Evolutionary conservation across 164 flowering plant species (phyloP).

Genomic region (Umbilicus rupestris): DNA sequence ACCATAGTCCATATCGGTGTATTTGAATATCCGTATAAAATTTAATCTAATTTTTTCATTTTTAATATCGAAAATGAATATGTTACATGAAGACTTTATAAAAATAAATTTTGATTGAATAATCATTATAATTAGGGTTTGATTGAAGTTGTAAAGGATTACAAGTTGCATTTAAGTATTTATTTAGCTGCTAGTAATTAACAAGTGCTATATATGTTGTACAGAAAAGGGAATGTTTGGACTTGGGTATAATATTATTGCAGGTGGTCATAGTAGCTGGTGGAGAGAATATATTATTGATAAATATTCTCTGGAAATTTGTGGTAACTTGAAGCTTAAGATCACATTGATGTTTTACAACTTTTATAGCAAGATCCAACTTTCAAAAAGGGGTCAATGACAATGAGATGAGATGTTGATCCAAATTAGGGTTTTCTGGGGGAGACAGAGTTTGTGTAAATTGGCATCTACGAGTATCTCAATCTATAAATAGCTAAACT

Average conservation of each 20-base stretch:
- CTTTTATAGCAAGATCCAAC: background rate
- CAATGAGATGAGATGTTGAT: background rate
- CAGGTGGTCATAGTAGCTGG: background rate
- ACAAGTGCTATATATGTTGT: background rate
- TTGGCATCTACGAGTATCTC: background rate
- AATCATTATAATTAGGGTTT: no score
- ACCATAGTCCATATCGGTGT: no score
- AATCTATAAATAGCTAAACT: background rate
- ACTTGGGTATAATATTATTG: background rate
- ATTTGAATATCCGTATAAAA: no score
- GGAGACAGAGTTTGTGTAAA: background rate
- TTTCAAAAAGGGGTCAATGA: background rate
- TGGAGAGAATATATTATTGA: background rate
- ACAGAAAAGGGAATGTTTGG: constrained; percentile 6
- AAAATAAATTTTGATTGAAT: no score
- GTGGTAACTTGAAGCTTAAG: background rate
- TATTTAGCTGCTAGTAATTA: background rate
- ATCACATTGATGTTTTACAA: background rate
- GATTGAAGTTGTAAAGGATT: no score
- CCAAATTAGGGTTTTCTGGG: background rate
- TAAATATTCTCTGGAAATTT: background rate
- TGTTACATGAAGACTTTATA: no score
- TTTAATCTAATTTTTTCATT: no score
- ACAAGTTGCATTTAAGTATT: background rate
- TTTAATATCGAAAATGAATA: no score